These are phyloP conservation scores for Neurospora sp. DNA, from an alignment of 495 filamentous ascomycete genomes.

Conservation along the genomic window DNA sequence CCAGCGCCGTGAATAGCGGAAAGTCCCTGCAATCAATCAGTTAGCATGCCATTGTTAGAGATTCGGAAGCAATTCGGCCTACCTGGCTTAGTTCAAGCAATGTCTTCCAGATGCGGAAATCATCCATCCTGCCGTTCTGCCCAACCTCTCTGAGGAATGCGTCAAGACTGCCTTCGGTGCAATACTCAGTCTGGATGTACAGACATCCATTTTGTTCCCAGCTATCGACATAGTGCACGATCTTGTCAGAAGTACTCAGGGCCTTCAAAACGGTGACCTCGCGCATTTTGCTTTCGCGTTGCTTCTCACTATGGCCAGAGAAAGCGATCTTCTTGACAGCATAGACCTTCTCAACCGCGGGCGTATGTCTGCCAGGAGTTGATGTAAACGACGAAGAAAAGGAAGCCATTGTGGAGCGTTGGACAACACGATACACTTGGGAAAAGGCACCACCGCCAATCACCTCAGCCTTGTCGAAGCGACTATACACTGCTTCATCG, in stretches of 20 bases:
- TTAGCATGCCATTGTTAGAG: conserved; percentile 20
- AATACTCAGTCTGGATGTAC: conserved; percentile 96
- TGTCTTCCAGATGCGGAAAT: conserved; percentile 98
- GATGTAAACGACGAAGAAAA: conserved; percentile 16
- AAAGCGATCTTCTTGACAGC: conserved; percentile 89
- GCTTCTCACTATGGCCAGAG: conserved; percentile 61
- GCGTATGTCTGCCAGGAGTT: conserved; percentile 26
- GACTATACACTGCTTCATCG: conserved; percentile 54
- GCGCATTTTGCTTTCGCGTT: conserved; percentile 65
- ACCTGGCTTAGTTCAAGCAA: conserved; percentile 73
- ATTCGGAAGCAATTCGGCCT: conserved; percentile 20
- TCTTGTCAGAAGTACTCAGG: conserved; percentile 66
- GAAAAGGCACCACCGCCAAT: conserved; percentile 89
- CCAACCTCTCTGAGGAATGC: conserved; percentile 71
- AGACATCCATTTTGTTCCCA: conserved; percentile 77
- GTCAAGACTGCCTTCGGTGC: conserved; percentile 83
- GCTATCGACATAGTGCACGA: conserved; percentile 66
- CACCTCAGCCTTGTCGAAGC: conserved; percentile 67
- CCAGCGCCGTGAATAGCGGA: conserved; percentile 79
- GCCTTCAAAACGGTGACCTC: conserved; percentile 69
- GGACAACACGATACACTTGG: conserved; percentile 71
- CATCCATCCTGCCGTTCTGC: conserved; percentile 75
- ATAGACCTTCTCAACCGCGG: conserved; percentile 47
- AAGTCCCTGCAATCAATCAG: conserved; percentile 51
- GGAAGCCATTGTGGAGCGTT: conserved; percentile 15